Evolutionary conservation across 768 basidiomycete genomes (phyloP).

Genomic region (Hortiboletus flavorubellus): DNA sequence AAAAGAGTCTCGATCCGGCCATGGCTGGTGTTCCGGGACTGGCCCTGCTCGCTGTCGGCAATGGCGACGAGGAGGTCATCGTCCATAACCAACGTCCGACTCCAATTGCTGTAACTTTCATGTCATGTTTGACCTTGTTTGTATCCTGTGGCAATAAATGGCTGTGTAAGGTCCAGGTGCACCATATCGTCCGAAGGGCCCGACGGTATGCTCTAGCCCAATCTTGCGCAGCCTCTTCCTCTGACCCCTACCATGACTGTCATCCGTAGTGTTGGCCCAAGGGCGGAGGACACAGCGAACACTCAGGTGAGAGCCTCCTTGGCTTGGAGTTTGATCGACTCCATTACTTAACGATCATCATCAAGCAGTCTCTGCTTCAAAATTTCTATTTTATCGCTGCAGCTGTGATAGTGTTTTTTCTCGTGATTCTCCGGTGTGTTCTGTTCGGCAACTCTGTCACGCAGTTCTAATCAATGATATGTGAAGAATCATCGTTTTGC

Average conservation of each 20-base stretch:
- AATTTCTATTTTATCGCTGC: conserved; percentile 26
- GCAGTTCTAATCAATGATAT: background rate
- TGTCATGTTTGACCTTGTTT: conserved; percentile 21
- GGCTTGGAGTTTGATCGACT: background rate
- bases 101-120: background rate
- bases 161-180: conserved; percentile 1
- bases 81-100: conserved; percentile 23
- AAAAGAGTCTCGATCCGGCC: conserved; percentile 34
- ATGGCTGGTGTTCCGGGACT: conserved; percentile 18
- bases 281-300: background rate
- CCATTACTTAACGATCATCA: background rate
- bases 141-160: conserved; percentile 17
- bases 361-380: conserved; percentile 17
- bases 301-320: conserved; percentile 11
- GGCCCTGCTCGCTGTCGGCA: conserved; percentile 32
- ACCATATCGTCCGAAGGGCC: background rate
- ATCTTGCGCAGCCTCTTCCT: background rate
- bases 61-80: conserved; percentile 34
- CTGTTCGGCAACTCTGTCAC: background rate
- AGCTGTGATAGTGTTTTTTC: conserved; percentile 5
- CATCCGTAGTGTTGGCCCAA: background rate
- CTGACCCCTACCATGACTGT: conserved; percentile 4
- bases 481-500: conserved; percentile 21
- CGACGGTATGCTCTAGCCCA: background rate
- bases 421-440: conserved; percentile 23